A percentile compares a stretch with the other conserved stretches of the same genome.
These are phyloP conservation scores for Diversispora eburnea DNA, from an alignment of 192 early-diverging fungal species.

Conservation along the genomic window DNA sequence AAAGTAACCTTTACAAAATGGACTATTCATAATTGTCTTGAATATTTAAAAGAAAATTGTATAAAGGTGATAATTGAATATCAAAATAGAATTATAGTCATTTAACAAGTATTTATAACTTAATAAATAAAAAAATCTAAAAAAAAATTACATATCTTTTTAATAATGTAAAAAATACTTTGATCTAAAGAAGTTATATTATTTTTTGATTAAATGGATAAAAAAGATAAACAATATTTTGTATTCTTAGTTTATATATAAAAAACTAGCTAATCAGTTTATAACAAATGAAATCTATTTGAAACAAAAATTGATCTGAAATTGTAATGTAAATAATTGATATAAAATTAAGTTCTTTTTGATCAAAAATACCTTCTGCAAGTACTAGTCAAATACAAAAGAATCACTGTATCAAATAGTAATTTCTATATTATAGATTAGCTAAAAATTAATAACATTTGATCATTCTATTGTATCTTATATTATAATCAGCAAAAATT, in stretches of 20 bases:
- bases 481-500: too few species aligned
- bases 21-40: slow-evolving; percentile 8
- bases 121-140: slow-evolving; percentile 5
- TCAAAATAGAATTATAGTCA: slow-evolving; percentile 10
- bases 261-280: slow-evolving; percentile 23
- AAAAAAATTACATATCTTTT: slow-evolving; percentile 11
- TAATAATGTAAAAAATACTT: not conserved
- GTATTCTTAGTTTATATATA: slow-evolving; percentile 14
- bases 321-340: too few species aligned
- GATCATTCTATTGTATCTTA: too few species aligned
- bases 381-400: too few species aligned
- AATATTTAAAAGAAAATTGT: not conserved
- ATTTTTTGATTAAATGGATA: slow-evolving; percentile 17
- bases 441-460: too few species aligned
- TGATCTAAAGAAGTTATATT: slow-evolving; percentile 8
- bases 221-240: slow-evolving; percentile 19
- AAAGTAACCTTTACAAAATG: slow-evolving; percentile 5
- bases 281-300: slow-evolving; percentile 12
- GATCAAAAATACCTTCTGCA: too few species aligned
- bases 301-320: not conserved
- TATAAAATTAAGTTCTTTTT: too few species aligned
- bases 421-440: too few species aligned
- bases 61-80: slow-evolving; percentile 5
- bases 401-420: too few species aligned
- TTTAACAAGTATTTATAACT: slow-evolving; percentile 17